Base-by-base conservation (phyloP, 148 eudicot genomes). In the Gaultheria prostrata region DNA sequence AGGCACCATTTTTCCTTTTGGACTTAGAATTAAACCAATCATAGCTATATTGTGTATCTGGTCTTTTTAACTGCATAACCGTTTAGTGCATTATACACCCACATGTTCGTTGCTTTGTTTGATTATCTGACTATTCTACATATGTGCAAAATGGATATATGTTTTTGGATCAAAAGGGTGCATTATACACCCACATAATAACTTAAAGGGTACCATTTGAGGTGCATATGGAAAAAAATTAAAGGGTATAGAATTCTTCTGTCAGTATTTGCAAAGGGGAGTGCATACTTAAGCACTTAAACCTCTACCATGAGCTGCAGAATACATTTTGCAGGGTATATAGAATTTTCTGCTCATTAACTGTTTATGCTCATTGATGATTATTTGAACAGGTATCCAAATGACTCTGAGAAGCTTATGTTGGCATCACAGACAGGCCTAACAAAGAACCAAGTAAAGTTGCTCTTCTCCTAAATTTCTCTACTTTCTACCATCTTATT, bases 401-500 rank as follows among this genome's bases (percentile, higher is more conserved):
- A 91, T 88, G 99, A 97, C 76, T 87, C 93, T 2, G 99, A 97
- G 83, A 97, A 97, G 91, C 92, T 94, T 45, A 90, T 92, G 75
- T 85, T 97, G 85, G 90, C 99, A 86, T 93, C 99, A 83, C 95
- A 97, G 85, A 97, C 99, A 59, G 97, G 99, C 50, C 88, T 97
- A 39, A 78, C 97, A 1, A 97, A 97, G 89, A 97, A 97, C 86
- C 99, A 97, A 82, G 99, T 97, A 89, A 86, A 63, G 30, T 59
- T 71, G 72, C 75, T 49, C 51, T 70, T 33, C 59, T 24, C 77
- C 48, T 11, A 35, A 69, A 53, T 26, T 33, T 15, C 39, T 32
- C 18, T 59, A 18, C 18, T 15, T 28, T 7, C 1, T 9, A 28
- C 15, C 56, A 48, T 8, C 13, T 76, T 35, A 70, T 30, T 71